Base-by-base conservation (phyloP, 2,329 filamentous ascomycete species). In the Verticillium albo-atrum region DNA sequence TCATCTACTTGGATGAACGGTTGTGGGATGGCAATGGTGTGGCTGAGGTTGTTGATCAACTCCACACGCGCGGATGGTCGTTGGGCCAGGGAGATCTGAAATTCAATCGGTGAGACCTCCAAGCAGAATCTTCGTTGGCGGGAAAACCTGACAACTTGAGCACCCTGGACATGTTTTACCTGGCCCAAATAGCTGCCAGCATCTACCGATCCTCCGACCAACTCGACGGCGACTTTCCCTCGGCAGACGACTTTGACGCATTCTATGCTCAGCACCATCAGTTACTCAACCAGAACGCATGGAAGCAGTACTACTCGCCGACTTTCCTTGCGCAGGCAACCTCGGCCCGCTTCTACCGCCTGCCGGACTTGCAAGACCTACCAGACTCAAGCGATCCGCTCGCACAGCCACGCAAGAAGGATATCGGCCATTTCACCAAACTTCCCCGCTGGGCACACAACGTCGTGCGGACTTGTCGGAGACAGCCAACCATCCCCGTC, bases 271-370 rank as follows among this genome's bases (percentile, higher is more conserved):
- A 55, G 37, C 37, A 60, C 15, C 30, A n/a, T 7, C n/a, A 53
- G 17, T 30, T 61, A 2, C 55, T 60, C 3, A 15, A 27, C 10
- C 28, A 47, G 17, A 23, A 60, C 17, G 52, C 55, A 2, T 58
- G 58, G 51, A 37, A 26, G 42, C 9, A 58, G 20, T 55, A 54
- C 52, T 61, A 58, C 55, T 58, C 58, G 17, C 23, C 55, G 17
- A 4, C n/a, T 17, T 14, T 34, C 70, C 72, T 61, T 70, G 60
- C 62, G 27, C 47, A 69, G 63, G 14, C 52, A 34, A 47, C 20
- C 12, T 61, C 61, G 20, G 34, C 52, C 51, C 59, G 52, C 6
- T 62, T 62, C 37, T 61, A 61, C 27, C 61, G 57, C 25, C 61
- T 62, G 6, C 61, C 61, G 37, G 51, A 62, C 55, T 27, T 61